Evolutionary conservation across 176 grass and related monocot genomes (phyloP), one percentile per base, ranked within the genome.

Genomic region (Musa beccarii): DNA sequence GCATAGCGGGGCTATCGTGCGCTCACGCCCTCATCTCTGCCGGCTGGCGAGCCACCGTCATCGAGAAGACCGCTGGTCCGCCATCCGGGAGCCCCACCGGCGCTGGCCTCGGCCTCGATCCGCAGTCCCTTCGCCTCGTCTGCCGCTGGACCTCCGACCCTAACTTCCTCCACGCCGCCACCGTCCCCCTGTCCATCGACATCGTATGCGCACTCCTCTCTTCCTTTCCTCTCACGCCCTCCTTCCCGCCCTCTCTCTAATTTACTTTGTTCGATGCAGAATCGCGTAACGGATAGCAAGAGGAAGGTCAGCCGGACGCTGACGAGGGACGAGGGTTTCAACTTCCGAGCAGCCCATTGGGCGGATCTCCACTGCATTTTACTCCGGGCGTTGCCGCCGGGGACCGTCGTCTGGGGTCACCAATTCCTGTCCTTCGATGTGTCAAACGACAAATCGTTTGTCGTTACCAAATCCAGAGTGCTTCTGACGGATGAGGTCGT

Each of bases 331-430:
- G 88, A 80, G 1, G 68, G 53, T 52, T 89, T 93, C 78, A 65
- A 81, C 21, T 93, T 93, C 84, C 78, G 84, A 64, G 86, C 90
- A 61, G 86, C 81, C 51, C 95, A 91, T 80, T 98, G 90, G 95
- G 76, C 84, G 14, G 90, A 98, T 73, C 82, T 98, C 34, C 86
- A 93, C 83, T 81, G 80, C 68, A 59, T 89, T 51, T 68, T 93
- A 52, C 82, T 76, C 82, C 77, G 79, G 50, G 78, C 73, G 16
- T 83, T 93, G 82, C 90, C 95, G 64, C 26, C 72, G 19, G 84
- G 75, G 54, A 78, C 85, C 62, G 72, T 98, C 53, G 72, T 82
- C 49, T 91, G 90, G 88, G 90, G 90, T 2, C 88, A 93, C 78
- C 86, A 93, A 75, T 91, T 98, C 66, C 26, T 91, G 4, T 87